phyloP scores from a whole-genome alignment of 306 rosid genomes.

The Crataegus laevigata region DNA sequence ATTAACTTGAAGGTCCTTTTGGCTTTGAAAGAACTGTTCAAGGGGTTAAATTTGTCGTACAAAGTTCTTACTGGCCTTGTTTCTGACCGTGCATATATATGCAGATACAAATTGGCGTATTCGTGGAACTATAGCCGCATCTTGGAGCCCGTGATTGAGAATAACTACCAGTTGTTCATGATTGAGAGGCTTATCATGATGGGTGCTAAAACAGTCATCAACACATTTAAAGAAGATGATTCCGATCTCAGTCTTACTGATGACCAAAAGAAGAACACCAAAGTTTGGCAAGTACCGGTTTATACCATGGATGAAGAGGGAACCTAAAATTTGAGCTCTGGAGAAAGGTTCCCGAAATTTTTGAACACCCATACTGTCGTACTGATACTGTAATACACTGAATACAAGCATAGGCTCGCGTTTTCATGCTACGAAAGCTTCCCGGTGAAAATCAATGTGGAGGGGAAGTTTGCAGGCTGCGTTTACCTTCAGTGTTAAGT shows the following conservation, averaged over 20 bases:
- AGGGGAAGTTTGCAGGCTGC: not conserved
- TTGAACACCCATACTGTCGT: not conserved
- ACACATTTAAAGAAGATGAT: conserved; percentile 74
- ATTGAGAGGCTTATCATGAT: conserved; percentile 72
- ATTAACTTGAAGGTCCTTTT: no score
- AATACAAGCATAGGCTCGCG: not conserved
- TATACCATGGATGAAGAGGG: conserved; percentile 49
- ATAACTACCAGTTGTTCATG: conserved; percentile 87
- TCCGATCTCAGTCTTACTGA: conserved; percentile 70
- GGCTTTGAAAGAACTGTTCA: not conserved
- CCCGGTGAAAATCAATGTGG: not conserved
- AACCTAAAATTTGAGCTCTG: conserved; percentile 25
- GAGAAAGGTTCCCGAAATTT: not conserved
- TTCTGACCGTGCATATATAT: conserved; percentile 13
- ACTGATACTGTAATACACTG: not conserved
- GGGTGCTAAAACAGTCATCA: conserved; percentile 78
- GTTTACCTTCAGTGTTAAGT: not conserved
- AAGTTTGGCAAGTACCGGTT: conserved; percentile 80
- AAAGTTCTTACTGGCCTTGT: not conserved
- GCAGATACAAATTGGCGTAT: conserved; percentile 77
- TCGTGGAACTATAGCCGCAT: conserved; percentile 70
- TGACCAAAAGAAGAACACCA: conserved; percentile 92
- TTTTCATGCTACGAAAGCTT: not conserved
- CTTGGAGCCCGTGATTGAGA: conserved; percentile 55
- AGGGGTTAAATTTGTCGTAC: not conserved